Percentiles rank a stretch among this genome's conserved stretches.
These are phyloP conservation scores for Colletotrichum viniferum DNA, from an alignment of 2,329 filamentous ascomycete genomes.

Conservation along the genomic window DNA sequence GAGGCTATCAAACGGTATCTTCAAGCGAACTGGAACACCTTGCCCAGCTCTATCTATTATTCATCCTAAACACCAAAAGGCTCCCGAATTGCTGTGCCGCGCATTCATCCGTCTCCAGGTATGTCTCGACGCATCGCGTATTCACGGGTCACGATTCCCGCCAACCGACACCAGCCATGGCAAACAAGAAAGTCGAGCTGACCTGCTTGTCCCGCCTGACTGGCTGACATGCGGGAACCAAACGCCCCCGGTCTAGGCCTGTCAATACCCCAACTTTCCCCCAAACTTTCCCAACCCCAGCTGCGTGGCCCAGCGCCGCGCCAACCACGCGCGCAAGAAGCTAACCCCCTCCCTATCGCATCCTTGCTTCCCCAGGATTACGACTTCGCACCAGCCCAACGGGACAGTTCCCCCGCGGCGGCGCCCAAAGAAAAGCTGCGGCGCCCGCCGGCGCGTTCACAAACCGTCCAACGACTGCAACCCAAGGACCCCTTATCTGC, in stretches of 20 bases:
- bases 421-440: background rate
- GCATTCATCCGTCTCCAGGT: background rate
- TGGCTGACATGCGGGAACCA: slow-evolving; percentile 10
- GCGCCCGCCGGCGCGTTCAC: slow-evolving; percentile 12
- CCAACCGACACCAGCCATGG: background rate
- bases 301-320: background rate
- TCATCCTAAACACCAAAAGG: background rate
- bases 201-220: background rate
- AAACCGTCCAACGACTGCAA: slow-evolving; percentile 16
- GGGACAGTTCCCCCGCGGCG: slow-evolving; percentile 3
- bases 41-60: background rate
- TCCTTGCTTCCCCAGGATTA: slow-evolving; percentile 16
- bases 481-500: slow-evolving; percentile 18
- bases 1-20: background rate
- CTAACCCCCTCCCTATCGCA: slow-evolving; percentile 1
- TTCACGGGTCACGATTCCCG: background rate
- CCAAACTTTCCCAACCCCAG: slow-evolving; percentile 10
- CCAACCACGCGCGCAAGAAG: slow-evolving; percentile 1
- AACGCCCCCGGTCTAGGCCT: background rate
- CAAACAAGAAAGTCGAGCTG: background rate
- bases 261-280: slow-evolving; percentile 17
- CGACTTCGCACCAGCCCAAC: slow-evolving; percentile 11
- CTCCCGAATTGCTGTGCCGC: background rate
- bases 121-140: background rate
- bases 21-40: background rate